A percentile compares a stretch with the other conserved stretches of the same genome.
phyloP scores from a whole-genome alignment of 2,329 filamentous ascomycete species.

The Diaporthe sp. region DNA sequence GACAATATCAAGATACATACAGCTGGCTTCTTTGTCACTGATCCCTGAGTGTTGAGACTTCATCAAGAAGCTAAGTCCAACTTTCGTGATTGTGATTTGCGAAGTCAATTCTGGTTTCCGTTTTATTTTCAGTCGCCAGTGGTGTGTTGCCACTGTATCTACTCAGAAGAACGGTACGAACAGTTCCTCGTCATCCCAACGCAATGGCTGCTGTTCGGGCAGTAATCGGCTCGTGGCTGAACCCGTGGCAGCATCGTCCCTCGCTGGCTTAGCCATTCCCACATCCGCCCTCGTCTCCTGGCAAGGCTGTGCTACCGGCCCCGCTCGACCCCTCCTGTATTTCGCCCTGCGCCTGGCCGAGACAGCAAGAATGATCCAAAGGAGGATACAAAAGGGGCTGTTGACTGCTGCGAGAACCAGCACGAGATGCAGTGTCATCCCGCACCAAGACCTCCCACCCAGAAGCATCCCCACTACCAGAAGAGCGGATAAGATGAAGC shows the following conservation, averaged over 20 bases:
- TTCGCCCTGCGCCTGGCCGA: slow-evolving; percentile 1
- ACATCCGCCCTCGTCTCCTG: not conserved
- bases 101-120: not conserved
- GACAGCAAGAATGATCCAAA: slow-evolving; percentile 3
- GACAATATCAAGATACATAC: no score
- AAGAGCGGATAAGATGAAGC: not conserved
- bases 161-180: not conserved
- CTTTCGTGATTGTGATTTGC: not conserved
- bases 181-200: not conserved
- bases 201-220: not conserved
- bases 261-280: not conserved
- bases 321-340: not conserved
- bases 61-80: not conserved
- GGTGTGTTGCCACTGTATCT: not conserved
- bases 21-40: not conserved
- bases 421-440: not conserved
- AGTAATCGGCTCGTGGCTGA: not conserved
- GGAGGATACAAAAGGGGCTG: not conserved
- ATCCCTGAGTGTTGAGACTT: not conserved
- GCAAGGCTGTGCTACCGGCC: not conserved
- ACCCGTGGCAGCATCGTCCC: not conserved
- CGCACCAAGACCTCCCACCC: not conserved
- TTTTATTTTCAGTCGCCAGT: not conserved
- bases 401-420: not conserved
- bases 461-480: not conserved